Conservation (phyloP, 2,329 filamentous ascomycete genomes). For the Ceratocystis papillata region DNA sequence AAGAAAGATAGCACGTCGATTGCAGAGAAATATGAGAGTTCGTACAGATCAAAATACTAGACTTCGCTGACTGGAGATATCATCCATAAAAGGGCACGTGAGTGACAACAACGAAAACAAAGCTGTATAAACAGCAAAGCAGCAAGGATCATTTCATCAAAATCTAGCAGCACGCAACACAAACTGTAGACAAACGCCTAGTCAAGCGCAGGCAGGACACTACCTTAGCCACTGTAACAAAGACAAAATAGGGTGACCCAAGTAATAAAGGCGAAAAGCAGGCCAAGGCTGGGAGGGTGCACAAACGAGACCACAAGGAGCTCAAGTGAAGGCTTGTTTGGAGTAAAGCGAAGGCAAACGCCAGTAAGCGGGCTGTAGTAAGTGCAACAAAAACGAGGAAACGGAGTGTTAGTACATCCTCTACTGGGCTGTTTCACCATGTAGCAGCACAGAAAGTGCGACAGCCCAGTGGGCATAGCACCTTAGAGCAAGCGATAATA, state of each 20-base stretch:
- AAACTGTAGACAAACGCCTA: neutral
- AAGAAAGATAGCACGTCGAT: neutral
- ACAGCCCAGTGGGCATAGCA: neutral
- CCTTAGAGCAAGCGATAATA: neutral
- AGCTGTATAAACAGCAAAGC: neutral
- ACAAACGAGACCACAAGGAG: neutral
- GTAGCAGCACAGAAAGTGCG: neutral
- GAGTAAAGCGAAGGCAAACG: neutral
- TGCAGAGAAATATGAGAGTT: neutral
- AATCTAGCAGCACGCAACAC: neutral
- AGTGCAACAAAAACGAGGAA: neutral
- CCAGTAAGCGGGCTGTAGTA: neutral
- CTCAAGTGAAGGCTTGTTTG: neutral
- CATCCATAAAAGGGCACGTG: conserved; percentile 15
- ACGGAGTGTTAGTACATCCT: no score
- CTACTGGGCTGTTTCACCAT: neutral
- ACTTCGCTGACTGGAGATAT: neutral
- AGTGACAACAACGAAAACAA: neutral
- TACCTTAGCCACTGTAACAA: neutral
- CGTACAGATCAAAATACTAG: neutral
- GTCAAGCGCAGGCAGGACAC: neutral
- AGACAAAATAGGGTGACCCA: neutral
- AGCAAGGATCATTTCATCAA: conserved; percentile 12
- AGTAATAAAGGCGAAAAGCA: neutral
- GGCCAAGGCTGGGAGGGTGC: neutral